Conservation (phyloP, 345 rosid genomes). For the Syzygium grande region DNA sequence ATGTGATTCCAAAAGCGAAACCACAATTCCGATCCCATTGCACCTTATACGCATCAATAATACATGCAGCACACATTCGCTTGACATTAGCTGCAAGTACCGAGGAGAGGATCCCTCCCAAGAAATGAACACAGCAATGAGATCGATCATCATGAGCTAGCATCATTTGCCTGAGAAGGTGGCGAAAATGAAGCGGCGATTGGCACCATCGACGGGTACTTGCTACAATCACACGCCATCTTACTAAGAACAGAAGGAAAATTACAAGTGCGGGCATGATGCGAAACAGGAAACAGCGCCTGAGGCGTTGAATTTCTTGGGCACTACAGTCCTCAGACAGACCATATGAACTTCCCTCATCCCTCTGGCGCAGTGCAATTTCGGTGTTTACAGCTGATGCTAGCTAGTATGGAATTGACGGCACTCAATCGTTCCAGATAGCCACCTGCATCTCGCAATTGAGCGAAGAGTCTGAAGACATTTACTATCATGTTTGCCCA, state of each 20-base stretch:
- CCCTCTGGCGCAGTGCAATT: background rate
- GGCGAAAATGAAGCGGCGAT: background rate
- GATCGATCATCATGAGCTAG: background rate
- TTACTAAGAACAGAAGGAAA: background rate
- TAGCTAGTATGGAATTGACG: background rate
- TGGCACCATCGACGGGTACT: background rate
- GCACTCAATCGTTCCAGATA: background rate
- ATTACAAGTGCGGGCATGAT: background rate
- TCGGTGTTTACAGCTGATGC: background rate
- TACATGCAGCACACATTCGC: background rate
- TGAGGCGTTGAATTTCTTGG: background rate
- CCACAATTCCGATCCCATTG: background rate
- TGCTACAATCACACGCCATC: background rate
- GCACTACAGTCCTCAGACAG: background rate
- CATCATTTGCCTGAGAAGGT: background rate
- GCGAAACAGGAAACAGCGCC: background rate
- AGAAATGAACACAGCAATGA: background rate
- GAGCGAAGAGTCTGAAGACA: background rate
- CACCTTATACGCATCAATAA: background rate
- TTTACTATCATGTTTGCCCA: background rate
- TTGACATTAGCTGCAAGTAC: background rate
- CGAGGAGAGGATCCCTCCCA: background rate
- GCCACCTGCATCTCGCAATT: background rate
- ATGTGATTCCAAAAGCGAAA: background rate
- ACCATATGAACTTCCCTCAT: background rate